A percentile compares a stretch with the other conserved stretches of the same genome.
These are phyloP conservation scores for Ceratocystis cacaofunesta DNA, from an alignment of 2,329 filamentous ascomycete genomes.

Conservation along the genomic window DNA sequence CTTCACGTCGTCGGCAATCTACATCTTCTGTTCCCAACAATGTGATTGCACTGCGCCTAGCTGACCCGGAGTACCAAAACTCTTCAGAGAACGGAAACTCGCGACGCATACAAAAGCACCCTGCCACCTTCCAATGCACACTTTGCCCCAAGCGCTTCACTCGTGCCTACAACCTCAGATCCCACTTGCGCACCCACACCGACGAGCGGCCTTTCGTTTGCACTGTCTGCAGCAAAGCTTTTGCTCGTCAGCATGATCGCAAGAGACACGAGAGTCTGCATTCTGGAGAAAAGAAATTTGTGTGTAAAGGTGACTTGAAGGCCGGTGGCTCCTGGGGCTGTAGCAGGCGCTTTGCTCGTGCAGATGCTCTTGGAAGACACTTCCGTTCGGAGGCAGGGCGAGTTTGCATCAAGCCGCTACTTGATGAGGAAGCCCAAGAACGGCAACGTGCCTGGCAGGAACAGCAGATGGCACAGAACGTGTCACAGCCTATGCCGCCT, in stretches of 20 bases:
- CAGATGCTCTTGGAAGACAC: constrained; percentile 84
- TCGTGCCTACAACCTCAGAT: constrained; percentile 87
- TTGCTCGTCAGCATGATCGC: constrained; percentile 90
- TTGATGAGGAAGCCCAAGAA: constrained; percentile 85
- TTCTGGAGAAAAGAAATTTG: constrained; percentile 96
- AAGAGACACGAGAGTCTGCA: constrained; percentile 95
- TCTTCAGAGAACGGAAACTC: constrained; percentile 44
- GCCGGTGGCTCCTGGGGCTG: constrained; percentile 80
- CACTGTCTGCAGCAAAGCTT: constrained; percentile 91
- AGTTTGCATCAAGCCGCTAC: constrained; percentile 90
- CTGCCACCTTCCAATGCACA: constrained; percentile 88
- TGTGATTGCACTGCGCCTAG: constrained; percentile 71
- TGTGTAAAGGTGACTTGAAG: constrained; percentile 84
- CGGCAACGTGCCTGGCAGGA: constrained; percentile 62
- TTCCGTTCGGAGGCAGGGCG: constrained; percentile 91
- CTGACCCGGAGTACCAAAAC: constrained; percentile 70
- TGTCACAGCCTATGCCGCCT: constrained; percentile 27
- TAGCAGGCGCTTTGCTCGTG: constrained; percentile 80
- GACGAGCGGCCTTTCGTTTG: constrained; percentile 96
- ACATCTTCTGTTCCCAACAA: constrained; percentile 49
- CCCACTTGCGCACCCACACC: constrained; percentile 88
- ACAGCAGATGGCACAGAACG: constrained; percentile 50
- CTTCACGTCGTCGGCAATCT: constrained; percentile 39
- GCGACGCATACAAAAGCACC: constrained; percentile 92
- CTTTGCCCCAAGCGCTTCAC: constrained; percentile 94